Base-by-base conservation (phyloP, 1,139 yeast genomes). In the Diutina rugosa region DNA sequence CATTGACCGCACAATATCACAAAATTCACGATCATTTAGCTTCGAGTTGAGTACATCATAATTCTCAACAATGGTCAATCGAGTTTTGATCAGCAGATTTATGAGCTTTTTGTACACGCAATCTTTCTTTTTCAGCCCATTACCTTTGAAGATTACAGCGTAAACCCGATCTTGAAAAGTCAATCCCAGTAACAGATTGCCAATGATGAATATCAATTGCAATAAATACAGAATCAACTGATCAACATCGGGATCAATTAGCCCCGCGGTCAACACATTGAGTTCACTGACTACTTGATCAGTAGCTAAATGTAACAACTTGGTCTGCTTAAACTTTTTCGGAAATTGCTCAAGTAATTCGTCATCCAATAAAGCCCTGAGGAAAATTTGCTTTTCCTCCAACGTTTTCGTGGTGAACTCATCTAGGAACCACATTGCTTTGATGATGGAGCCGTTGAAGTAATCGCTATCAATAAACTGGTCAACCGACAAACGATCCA, bases 341-440 rank as follows among this genome's bases (percentile, higher is more conserved):
- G 98, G 97, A 64, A 90, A 89, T 61, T 84, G 83, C 6, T 78
- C 75, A 51, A 90, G 71, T 46, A 87, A 75, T 16, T 73, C 70
- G 6, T 61, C 58, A 0, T 63, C 64, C 56, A 80, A 71, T 56
- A 91, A 72, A 0, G 91, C 91, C 58, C 78, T 76, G 63, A 91
- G 73, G 66, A 90, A 90, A 0, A 83, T 75, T 46, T 80, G 69
- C 63, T 86, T 87, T 59, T 91, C 97, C 14, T 80, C 79, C 2
- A 76, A 72, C 1, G 85, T 71, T 62, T 88, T 86, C 0, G 96
- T 89, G 8, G 91, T 81, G 61, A 89, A 85, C 59, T 89, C 95
- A 66, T 91, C 98, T 55, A 93, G 69, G 64, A 87, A 86, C 69
- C 87, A 82, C 75, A 93, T 78, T 3, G 96, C 86, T 65, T 88